Evolutionary conservation across 2,329 filamentous ascomycete species (phyloP).

Genomic region (Lecanicillium sp.): DNA sequence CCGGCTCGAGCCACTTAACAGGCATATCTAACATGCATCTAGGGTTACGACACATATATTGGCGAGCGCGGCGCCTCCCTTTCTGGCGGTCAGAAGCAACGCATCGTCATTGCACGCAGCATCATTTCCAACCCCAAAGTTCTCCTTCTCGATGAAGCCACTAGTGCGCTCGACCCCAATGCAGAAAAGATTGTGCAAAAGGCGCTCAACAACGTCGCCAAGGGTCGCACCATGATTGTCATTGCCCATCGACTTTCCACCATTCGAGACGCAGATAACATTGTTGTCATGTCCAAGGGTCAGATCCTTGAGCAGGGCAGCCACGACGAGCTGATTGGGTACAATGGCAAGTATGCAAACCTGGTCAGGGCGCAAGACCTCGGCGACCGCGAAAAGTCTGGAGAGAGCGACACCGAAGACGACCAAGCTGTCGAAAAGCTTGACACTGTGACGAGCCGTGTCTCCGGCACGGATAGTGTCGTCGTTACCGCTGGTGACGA

Average conservation of each 20-base stretch:
- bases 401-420: slow-evolving; percentile 12
- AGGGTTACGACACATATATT: slow-evolving; percentile 53
- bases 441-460: slow-evolving; percentile 11
- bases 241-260: slow-evolving; percentile 57
- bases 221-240: slow-evolving; percentile 55
- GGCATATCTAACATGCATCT: neutral
- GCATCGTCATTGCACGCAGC: slow-evolving; percentile 58
- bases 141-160: slow-evolving; percentile 62
- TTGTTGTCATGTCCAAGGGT: slow-evolving; percentile 56
- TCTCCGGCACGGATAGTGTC: slow-evolving; percentile 12
- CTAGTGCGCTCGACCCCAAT: slow-evolving; percentile 45
- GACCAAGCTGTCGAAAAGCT: slow-evolving; percentile 22
- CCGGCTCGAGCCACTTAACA: neutral
- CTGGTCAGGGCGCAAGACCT: slow-evolving; percentile 40
- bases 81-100: slow-evolving; percentile 60
- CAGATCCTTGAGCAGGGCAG: slow-evolving; percentile 53
- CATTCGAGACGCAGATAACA: slow-evolving; percentile 55
- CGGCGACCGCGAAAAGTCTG: slow-evolving; percentile 12
- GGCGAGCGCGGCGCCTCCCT: slow-evolving; percentile 59
- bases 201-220: slow-evolving; percentile 45
- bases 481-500: slow-evolving; percentile 7
- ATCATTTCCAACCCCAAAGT: slow-evolving; percentile 58
- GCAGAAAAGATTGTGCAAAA: slow-evolving; percentile 45
- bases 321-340: slow-evolving; percentile 47
- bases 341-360: slow-evolving; percentile 39